phyloP scores from a whole-genome alignment of 106 monocot species.

The Platanthera guangdongensis region DNA sequence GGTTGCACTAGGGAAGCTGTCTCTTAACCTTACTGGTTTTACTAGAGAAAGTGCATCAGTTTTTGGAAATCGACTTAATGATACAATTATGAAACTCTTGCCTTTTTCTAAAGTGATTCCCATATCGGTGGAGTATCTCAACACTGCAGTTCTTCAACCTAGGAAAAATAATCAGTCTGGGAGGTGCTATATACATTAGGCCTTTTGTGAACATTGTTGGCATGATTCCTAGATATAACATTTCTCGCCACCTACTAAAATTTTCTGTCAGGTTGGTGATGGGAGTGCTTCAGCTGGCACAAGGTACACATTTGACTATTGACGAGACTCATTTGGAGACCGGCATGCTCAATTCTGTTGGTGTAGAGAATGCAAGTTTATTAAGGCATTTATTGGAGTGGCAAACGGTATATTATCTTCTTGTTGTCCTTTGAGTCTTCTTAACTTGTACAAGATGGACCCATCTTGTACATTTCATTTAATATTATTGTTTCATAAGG shows the following conservation, averaged over 20 bases:
- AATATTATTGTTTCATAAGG: no score
- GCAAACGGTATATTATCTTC: conserved; percentile 46
- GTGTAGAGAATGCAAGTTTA: conserved; percentile 63
- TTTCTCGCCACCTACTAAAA: not conserved
- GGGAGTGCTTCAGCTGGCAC: conserved; percentile 77
- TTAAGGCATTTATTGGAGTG: conserved; percentile 77
- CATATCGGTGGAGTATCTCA: conserved; percentile 78
- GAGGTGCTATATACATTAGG: conserved; percentile 31
- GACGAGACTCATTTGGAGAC: conserved; percentile 76
- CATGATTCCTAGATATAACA: not conserved
- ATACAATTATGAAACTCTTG: conserved; percentile 32
- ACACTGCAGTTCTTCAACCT: conserved; percentile 59
- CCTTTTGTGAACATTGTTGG: not conserved
- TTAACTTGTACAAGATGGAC: not conserved
- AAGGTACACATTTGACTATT: conserved; percentile 78
- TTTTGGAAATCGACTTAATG: conserved; percentile 50
- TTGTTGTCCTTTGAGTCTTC: not conserved
- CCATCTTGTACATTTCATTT: no score
- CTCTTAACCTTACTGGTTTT: conserved; percentile 80
- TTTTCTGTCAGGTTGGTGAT: conserved; percentile 48
- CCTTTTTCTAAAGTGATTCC: conserved; percentile 68
- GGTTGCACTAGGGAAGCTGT: conserved; percentile 66
- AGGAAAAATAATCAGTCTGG: conserved; percentile 80
- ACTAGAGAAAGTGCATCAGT: conserved; percentile 72
- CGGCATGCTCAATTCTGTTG: conserved; percentile 71